Evolutionary conservation across 164 flowering plant species (phyloP).

Genomic region (Protea cynaroides): DNA sequence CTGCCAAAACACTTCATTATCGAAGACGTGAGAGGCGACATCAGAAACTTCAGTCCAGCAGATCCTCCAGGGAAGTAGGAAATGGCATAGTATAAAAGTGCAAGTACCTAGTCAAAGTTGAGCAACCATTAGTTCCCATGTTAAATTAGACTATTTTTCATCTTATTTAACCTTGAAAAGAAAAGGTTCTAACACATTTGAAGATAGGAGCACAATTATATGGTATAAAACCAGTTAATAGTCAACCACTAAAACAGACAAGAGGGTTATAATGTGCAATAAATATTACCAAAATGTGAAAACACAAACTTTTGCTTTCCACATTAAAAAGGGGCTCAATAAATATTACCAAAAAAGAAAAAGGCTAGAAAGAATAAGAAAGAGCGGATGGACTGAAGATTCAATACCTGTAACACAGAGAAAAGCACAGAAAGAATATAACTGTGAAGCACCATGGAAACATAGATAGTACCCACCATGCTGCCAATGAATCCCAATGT

Average conservation of each 20-base stretch:
- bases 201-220: background rate
- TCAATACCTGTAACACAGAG: slow-evolving; percentile 73
- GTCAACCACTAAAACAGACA: too few relatives aligned
- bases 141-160: background rate
- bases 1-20: slow-evolving; percentile 72
- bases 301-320: too few relatives aligned
- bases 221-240: too few relatives aligned
- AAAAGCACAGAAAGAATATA: slow-evolving; percentile 83
- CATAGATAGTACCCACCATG: slow-evolving; percentile 88
- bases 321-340: background rate
- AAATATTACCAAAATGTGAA: too few relatives aligned
- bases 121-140: slow-evolving; percentile 3
- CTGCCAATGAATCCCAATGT: slow-evolving; percentile 76
- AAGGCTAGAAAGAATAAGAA: background rate
- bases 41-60: slow-evolving; percentile 72
- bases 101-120: slow-evolving; percentile 16
- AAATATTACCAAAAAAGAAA: background rate
- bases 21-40: slow-evolving; percentile 67
- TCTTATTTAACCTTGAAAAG: background rate
- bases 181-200: background rate
- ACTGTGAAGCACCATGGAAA: slow-evolving; percentile 96
- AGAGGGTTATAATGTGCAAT: too few relatives aligned
- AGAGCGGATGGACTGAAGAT: background rate
- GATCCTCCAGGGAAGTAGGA: slow-evolving; percentile 41
- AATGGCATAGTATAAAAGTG: slow-evolving; percentile 21